Evolutionary conservation across 257 asterid species (phyloP).

Genomic region (Forsythia suspensa): DNA sequence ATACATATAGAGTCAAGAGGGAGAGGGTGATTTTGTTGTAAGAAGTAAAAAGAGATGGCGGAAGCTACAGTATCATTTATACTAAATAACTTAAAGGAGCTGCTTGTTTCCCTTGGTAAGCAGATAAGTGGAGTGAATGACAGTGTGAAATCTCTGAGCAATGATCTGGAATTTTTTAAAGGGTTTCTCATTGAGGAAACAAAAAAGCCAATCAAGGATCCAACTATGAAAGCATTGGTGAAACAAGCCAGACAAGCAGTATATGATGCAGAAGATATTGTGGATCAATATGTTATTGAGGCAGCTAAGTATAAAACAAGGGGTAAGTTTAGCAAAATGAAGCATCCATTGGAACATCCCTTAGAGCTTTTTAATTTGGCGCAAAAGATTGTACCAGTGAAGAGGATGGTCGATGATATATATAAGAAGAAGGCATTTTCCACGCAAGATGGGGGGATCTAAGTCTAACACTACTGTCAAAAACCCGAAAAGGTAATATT

Average conservation of each 20-base stretch:
- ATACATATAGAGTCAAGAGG: no score
- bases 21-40: not conserved
- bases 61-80: conserved; percentile 18
- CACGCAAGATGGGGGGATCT: not conserved
- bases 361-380: no score
- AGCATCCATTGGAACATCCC: not conserved
- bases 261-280: conserved; percentile 27
- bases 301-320: conserved; percentile 4
- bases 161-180: not conserved
- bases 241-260: conserved; percentile 17
- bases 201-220: not conserved
- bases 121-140: not conserved
- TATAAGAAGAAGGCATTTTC: not conserved
- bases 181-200: not conserved
- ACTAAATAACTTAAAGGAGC: conserved; percentile 11
- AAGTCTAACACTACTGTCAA: not conserved
- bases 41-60: conserved; percentile 1
- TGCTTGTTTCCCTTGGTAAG: not conserved
- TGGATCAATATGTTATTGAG: conserved; percentile 25
- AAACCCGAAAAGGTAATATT: not conserved
- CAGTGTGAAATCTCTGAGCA: not conserved
- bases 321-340: not conserved
- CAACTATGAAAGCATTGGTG: not conserved
- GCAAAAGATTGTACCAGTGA: not conserved
- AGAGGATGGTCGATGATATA: not conserved